A percentile compares a stretch with the other conserved stretches of the same genome.
These are phyloP conservation scores for Vigna mungo DNA, from an alignment of 306 rosid genomes.

Conservation along the genomic window DNA sequence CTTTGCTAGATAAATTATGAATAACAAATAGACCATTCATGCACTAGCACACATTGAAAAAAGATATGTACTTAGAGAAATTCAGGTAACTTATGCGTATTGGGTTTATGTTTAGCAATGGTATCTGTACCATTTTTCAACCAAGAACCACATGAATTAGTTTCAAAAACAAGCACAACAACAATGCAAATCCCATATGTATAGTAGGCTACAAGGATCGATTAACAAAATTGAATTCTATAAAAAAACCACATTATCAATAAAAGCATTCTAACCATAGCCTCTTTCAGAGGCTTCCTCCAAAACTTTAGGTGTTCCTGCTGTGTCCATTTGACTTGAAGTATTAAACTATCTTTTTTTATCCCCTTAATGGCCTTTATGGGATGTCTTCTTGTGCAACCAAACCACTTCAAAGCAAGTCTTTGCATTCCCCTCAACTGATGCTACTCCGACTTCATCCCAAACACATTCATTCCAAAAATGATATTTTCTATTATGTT, in stretches of 20 bases:
- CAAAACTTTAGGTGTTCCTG: background rate
- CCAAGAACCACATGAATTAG: slow-evolving; percentile 25
- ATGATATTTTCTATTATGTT: background rate
- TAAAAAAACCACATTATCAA: slow-evolving; percentile 13
- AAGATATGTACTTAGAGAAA: slow-evolving; percentile 19
- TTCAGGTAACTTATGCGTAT: background rate
- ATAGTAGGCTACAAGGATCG: background rate
- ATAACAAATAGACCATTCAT: slow-evolving; percentile 9
- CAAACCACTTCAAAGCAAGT: background rate
- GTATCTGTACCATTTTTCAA: background rate
- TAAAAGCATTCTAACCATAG: background rate
- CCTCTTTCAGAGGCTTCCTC: background rate
- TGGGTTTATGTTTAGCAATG: background rate
- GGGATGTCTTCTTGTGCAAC: background rate
- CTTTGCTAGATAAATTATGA: slow-evolving; percentile 38
- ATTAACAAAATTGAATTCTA: background rate
- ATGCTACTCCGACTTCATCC: background rate
- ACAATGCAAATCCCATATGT: background rate
- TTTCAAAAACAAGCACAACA: background rate
- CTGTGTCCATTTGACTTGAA: background rate
- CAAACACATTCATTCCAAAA: slow-evolving; percentile 3
- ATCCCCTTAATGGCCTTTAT: slow-evolving; percentile 7
- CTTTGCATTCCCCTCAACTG: background rate
- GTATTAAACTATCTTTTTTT: background rate
- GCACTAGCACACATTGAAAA: background rate